Percentiles rank a stretch among this genome's conserved stretches.
phyloP scores from a whole-genome alignment of 2,329 filamentous ascomycete genomes.

The Arthroderma sp. region DNA sequence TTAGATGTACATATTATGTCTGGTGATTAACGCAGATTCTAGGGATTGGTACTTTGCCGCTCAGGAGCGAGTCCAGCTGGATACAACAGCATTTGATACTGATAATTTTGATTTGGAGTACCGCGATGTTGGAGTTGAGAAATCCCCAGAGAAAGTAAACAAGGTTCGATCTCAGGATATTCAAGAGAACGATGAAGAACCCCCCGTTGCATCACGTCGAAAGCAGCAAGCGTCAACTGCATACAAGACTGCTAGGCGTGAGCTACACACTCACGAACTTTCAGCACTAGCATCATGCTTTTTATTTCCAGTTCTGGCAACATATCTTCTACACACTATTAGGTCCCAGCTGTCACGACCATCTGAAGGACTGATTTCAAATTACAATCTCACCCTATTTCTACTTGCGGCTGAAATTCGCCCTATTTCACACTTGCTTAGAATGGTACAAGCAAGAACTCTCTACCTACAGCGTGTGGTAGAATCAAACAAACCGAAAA shows the following conservation, averaged over 20 bases:
- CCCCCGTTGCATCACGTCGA: constrained; percentile 6
- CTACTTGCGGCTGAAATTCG: constrained; percentile 75
- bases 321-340: constrained; percentile 71
- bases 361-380: constrained; percentile 75
- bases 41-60: constrained; percentile 66
- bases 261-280: constrained; percentile 64
- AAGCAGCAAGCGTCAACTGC: constrained; percentile 13
- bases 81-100: constrained; percentile 29
- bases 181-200: background rate
- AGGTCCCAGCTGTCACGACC: constrained; percentile 68
- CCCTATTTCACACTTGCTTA: constrained; percentile 69
- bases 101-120: constrained; percentile 16
- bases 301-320: constrained; percentile 61
- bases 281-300: constrained; percentile 69
- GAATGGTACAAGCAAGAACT: constrained; percentile 65
- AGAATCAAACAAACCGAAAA: constrained; percentile 22
- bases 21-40: constrained; percentile 9
- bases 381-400: constrained; percentile 88
- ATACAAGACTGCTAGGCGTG: constrained; percentile 38
- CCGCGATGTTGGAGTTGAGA: constrained; percentile 23
- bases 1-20: background rate
- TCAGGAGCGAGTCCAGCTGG: constrained; percentile 47
- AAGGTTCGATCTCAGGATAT: background rate
- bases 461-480: constrained; percentile 69
- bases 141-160: constrained; percentile 19